Base-by-base conservation (phyloP, 2,329 filamentous ascomycete genomes). In the Shiraia sp. region DNA sequence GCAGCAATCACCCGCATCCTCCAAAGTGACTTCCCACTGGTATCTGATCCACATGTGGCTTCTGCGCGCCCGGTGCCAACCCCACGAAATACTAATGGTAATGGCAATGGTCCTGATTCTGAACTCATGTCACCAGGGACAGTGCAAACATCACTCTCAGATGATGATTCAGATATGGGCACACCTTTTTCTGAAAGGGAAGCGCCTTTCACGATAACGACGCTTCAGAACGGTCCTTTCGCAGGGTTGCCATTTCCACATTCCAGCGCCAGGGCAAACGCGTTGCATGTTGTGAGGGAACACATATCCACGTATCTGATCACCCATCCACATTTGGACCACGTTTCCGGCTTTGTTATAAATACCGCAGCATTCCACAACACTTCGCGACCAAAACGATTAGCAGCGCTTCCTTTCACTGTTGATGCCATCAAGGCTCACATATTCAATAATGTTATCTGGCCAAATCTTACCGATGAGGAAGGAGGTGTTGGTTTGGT, bases 381-480 rank as follows among this genome's bases (percentile, higher is more conserved):
- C 22, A 82, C 86, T 2, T 82, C 85, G 19, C 76, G 79, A 23
- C 89, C 90, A 0, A 99, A 97, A 70, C 83, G 87, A 16, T 76
- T 99, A 10, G 90, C 92, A 1, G 92, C 88, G 0, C 74, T 97
- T 3, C 90, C 91, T 0, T 86, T 83, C 19, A 95, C 92, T n/a
- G 91, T 99, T 36, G 80, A 89, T 32, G 91, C 92, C 0, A 85
- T 99, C 70, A 97, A 96, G 67, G 83, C 78, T 1, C 91, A 99
- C 70, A 89, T 99, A 45, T 99, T 99, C 75, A 99, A 99, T 71
- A 95, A 96, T 61, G 76, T 96, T 43, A 95, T 97, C 39, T 99
- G 93, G 93, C 93, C 93, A 0, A 99, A 99, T 56, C 74, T 99
- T 27, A 95, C 90, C 0, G 92, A 99, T 61, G 93, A 99, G 71